phyloP scores from a whole-genome alignment of 164 flowering plant species.

The Platanus orientalis region DNA sequence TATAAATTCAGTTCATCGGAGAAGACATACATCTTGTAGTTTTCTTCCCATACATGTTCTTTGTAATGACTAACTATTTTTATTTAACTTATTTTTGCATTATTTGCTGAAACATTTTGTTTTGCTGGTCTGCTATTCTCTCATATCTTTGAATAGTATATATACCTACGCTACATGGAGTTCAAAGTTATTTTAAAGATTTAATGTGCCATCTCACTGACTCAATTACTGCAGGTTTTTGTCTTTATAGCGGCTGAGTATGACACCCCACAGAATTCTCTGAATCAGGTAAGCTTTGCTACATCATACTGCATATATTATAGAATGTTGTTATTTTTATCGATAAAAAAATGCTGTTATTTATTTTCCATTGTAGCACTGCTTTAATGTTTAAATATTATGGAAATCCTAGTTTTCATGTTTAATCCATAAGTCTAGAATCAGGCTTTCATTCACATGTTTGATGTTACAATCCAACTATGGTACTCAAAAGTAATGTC shows the following conservation, averaged over 20 bases:
- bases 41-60: no score
- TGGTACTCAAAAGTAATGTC: neutral
- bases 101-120: neutral
- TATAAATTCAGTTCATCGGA: no score
- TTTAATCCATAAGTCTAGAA: neutral
- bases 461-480: neutral
- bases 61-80: neutral
- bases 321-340: neutral
- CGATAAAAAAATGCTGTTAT: no score
- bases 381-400: neutral
- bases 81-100: no score
- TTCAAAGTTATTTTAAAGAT: neutral
- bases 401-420: neutral
- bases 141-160: neutral
- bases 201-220: neutral
- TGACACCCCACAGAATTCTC: constrained; percentile 63
- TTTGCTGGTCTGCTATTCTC: neutral
- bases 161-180: neutral
- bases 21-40: no score
- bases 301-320: neutral
- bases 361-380: neutral
- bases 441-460: constrained; percentile 1
- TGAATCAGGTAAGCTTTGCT: constrained; percentile 61
- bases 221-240: constrained; percentile 56
- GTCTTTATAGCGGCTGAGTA: constrained; percentile 89